Percentiles rank a stretch among this genome's conserved stretches.
These are phyloP conservation scores for Fusarium chuoi DNA, from an alignment of 2,329 filamentous ascomycete species.

Conservation along the genomic window DNA sequence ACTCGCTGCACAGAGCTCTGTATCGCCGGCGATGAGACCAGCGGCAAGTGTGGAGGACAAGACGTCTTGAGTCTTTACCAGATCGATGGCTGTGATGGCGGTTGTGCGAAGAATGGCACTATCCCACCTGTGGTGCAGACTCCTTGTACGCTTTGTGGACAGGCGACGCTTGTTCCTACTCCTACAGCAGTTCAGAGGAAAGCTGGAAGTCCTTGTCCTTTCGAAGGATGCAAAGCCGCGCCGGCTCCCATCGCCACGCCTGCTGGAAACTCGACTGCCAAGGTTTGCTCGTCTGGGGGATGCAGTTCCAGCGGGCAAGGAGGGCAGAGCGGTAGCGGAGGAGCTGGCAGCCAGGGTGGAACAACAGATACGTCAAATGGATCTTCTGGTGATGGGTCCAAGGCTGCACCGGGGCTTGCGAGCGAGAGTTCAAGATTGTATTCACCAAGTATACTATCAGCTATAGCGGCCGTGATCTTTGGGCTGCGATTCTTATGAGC, in stretches of 20 bases:
- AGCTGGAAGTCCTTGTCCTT: background rate
- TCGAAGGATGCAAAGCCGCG: conserved; percentile 13
- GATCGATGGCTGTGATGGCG: background rate
- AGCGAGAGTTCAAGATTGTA: conserved; percentile 25
- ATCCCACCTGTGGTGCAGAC: conserved; percentile 7
- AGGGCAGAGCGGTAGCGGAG: background rate
- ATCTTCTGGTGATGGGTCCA: background rate
- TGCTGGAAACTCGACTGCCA: conserved; percentile 15
- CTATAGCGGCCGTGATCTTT: conserved; percentile 29
- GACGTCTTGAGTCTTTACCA: conserved; percentile 24
- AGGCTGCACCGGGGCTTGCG: conserved; percentile 9
- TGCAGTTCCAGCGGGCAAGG: background rate
- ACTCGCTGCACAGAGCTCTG: conserved; percentile 36
- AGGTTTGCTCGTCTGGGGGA: conserved; percentile 1
- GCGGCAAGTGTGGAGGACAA: conserved; percentile 43
- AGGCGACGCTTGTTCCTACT: background rate
- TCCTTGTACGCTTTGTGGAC: conserved; percentile 11
- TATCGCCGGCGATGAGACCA: conserved; percentile 7
- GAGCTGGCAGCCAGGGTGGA: background rate
- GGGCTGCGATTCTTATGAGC: conserved; percentile 12
- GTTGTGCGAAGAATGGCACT: background rate
- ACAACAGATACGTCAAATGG: background rate
- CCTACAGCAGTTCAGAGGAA: background rate
- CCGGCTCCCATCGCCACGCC: conserved; percentile 10
- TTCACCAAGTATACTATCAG: conserved; percentile 15